These are phyloP conservation scores for Gamsiella multidivaricata DNA, from an alignment of 192 early-diverging fungal species.

Conservation along the genomic window DNA sequence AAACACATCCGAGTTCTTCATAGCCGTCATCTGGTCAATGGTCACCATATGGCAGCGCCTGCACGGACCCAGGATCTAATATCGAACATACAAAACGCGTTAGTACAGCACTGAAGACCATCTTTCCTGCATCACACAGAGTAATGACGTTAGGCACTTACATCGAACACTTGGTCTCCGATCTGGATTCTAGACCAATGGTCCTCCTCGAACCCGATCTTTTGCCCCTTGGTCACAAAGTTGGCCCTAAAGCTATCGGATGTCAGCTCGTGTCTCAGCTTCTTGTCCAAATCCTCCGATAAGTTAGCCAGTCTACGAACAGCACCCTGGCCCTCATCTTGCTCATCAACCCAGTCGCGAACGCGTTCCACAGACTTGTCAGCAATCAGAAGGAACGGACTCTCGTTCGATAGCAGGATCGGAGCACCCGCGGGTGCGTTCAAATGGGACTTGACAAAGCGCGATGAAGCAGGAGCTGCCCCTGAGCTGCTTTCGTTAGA, in stretches of 20 bases:
- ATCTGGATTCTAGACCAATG: constrained; percentile 63
- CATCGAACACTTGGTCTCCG: constrained; percentile 62
- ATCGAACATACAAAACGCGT: background rate
- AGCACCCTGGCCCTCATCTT: constrained; percentile 35
- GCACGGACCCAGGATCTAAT: constrained; percentile 68
- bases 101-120: background rate
- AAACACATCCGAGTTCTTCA: constrained; percentile 71
- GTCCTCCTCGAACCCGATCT: constrained; percentile 74
- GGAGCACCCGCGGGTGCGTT: constrained; percentile 38
- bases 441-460: constrained; percentile 55
- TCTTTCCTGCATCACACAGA: no score
- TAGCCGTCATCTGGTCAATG: constrained; percentile 71
- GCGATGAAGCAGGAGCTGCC: constrained; percentile 6
- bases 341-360: constrained; percentile 60
- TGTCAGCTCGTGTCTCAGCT: constrained; percentile 38
- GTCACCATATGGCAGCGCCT: constrained; percentile 81
- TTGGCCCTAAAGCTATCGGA: constrained; percentile 76
- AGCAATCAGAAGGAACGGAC: constrained; percentile 77
- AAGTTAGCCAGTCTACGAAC: constrained; percentile 36
- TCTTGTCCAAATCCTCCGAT: constrained; percentile 12
- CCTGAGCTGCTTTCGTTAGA: background rate
- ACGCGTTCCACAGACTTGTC: constrained; percentile 66
- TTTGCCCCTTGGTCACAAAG: constrained; percentile 64
- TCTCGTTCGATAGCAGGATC: constrained; percentile 76
- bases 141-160: no score